Base-by-base conservation (phyloP, 208 protist species). In the Wallacemonas rigidus region DNA sequence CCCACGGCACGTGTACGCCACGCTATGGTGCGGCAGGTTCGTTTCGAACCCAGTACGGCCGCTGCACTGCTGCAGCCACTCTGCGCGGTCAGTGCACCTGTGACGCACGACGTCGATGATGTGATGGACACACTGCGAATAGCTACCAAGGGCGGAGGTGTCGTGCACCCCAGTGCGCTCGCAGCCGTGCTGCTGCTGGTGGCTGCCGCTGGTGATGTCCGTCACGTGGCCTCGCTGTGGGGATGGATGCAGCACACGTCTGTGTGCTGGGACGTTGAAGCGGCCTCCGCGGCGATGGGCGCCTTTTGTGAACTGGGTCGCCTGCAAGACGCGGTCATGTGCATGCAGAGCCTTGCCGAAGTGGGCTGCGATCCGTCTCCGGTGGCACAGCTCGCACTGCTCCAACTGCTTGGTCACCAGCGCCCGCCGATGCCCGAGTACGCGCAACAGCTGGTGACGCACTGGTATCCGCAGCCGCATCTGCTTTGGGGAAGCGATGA, bases 211-310 rank as follows among this genome's bases (percentile, higher is more conserved):
- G 67, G 69, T 5, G 69, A 86, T 2, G 71, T 80, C n/a, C 67
- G 67, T 14, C 74, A 71, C 12, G 80, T 88, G 17, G 57, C 73
- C 8, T 56, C 54, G 26, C 74, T 91, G 57, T 96, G 91, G 89
- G 67, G 39, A n/a, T 96, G 91, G 89, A 85, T 94, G 86, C 82
- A 75, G 65, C 86, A 96, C 80, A 90, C 91, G 4, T 91, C 89
- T 3, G 91, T 87, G 14, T 80, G 81, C 44, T 94, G 89, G 88
- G 86, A 96, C 67, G 44, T 67, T 9, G 77, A 55, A 5, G 82
- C 89, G 3, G 85, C 68, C 17, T 94, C 89, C 1, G 79, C 85
- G 1, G 84, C 82, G 1, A 74, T 96, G 48, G 64, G 76, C 44
- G 87, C 89, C 2, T 81, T 84, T n/a, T 69, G 81, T 12, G 54